Evolutionary conservation across 495 filamentous ascomycete genomes (phyloP).

Genomic region (Melanomma pulvis-pyrius): DNA sequence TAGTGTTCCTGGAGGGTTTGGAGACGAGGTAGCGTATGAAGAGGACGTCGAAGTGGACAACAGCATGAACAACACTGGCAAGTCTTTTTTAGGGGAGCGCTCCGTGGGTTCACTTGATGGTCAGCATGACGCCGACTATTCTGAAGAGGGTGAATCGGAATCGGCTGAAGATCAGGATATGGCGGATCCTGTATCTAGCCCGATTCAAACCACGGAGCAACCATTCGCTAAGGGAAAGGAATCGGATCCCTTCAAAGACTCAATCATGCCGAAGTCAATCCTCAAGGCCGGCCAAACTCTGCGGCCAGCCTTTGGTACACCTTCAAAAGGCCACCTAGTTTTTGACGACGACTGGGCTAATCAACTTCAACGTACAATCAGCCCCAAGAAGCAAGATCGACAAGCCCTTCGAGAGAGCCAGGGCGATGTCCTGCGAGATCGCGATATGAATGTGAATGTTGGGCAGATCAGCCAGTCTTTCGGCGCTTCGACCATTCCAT

Average conservation of each 20-base stretch:
- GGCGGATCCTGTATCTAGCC: slow-evolving; percentile 70
- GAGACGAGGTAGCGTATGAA: slow-evolving; percentile 58
- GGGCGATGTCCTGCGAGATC: slow-evolving; percentile 55
- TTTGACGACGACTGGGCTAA: slow-evolving; percentile 79
- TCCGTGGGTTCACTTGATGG: slow-evolving; percentile 79
- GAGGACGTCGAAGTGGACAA: slow-evolving; percentile 49
- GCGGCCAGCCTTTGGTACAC: slow-evolving; percentile 34
- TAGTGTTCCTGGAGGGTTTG: slow-evolving; percentile 78
- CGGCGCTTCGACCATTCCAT: slow-evolving; percentile 61
- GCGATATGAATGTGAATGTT: slow-evolving; percentile 41
- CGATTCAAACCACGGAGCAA: slow-evolving; percentile 69
- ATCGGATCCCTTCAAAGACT: slow-evolving; percentile 43
- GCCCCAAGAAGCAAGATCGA: slow-evolving; percentile 84
- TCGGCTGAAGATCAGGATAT: slow-evolving; percentile 71
- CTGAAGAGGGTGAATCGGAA: slow-evolving; percentile 68
- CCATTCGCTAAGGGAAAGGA: slow-evolving; percentile 33
- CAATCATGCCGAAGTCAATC: slow-evolving; percentile 51
- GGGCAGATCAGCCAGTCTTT: slow-evolving; percentile 23
- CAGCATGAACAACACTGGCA: slow-evolving; percentile 32
- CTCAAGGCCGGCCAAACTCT: slow-evolving; percentile 46
- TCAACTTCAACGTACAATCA: slow-evolving; percentile 88
- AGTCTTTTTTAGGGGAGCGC: slow-evolving; percentile 91
- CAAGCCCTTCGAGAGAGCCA: slow-evolving; percentile 63
- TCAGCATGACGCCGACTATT: slow-evolving; percentile 64
- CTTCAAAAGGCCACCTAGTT: slow-evolving; percentile 48